phyloP scores from a whole-genome alignment of 805 yeast species.

The Wickerhamiella shivajii region DNA sequence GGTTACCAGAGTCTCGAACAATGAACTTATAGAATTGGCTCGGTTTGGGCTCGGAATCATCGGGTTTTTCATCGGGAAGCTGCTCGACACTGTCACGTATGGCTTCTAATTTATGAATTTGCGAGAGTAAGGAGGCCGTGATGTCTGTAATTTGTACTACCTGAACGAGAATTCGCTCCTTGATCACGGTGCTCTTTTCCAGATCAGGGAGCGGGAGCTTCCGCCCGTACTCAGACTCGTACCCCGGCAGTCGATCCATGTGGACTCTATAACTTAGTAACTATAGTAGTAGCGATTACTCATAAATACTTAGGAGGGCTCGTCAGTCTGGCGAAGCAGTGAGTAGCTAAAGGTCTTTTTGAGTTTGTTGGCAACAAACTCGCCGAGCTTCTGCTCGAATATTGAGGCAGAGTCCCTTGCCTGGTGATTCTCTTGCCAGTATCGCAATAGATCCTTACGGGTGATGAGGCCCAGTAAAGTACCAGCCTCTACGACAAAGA shows the following conservation, averaged over 20 bases:
- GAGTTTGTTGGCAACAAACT: background rate
- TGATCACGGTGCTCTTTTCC: background rate
- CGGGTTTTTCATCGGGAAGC: background rate
- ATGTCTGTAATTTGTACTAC: conserved; percentile 1
- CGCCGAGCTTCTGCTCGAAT: background rate
- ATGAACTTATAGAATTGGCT: background rate
- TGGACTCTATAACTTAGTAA: too few species aligned
- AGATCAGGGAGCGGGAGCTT: conserved; percentile 1
- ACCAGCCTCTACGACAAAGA: conserved; percentile 53
- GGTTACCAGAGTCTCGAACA: conserved; percentile 1
- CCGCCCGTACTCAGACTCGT: background rate
- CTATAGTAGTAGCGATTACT: too few species aligned
- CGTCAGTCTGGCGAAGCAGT: too few species aligned
- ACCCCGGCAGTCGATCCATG: background rate
- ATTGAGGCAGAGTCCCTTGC: background rate
- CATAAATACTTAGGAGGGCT: too few species aligned
- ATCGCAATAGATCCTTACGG: conserved; percentile 60
- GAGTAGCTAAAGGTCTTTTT: too few species aligned
- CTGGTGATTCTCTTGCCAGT: background rate
- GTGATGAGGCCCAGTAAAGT: conserved; percentile 57
- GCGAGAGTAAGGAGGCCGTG: background rate
- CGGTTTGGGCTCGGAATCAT: background rate
- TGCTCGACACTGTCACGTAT: background rate
- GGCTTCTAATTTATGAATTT: conserved; percentile 2
- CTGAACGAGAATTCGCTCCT: background rate